Percentiles rank a stretch among this genome's conserved stretches.
These are phyloP conservation scores for Xylaria acuta DNA, from an alignment of 495 filamentous ascomycete species.

Conservation along the genomic window DNA sequence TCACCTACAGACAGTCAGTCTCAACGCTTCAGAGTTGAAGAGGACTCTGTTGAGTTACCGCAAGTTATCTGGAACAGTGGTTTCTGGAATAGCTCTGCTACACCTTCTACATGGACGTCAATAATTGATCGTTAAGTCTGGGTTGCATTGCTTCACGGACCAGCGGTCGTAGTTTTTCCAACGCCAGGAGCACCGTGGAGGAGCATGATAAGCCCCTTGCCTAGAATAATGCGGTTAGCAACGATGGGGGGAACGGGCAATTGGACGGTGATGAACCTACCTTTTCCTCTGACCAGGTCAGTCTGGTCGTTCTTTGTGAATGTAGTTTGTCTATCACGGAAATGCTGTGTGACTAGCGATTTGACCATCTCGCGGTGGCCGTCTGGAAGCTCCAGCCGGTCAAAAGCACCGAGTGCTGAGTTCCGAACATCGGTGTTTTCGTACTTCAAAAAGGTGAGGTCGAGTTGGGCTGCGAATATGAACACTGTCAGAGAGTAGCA, in stretches of 20 bases:
- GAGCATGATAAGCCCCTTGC: conserved; percentile 49
- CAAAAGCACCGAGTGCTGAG: conserved; percentile 39
- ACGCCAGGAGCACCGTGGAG: conserved; percentile 56
- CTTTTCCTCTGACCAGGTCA: conserved; percentile 52
- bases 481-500: background rate
- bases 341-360: conserved; percentile 49
- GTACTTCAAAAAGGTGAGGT: conserved; percentile 31
- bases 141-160: conserved; percentile 22
- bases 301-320: conserved; percentile 32
- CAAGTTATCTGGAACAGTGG: conserved; percentile 43
- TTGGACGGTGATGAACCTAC: conserved; percentile 25
- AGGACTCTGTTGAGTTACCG: conserved; percentile 23
- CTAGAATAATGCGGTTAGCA: conserved; percentile 15
- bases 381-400: conserved; percentile 43
- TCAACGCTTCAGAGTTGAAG: background rate
- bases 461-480: conserved; percentile 29
- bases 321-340: conserved; percentile 42
- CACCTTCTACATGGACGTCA: background rate
- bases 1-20: background rate
- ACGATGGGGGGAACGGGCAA: background rate
- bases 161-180: conserved; percentile 53
- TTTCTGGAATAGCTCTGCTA: background rate
- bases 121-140: background rate
- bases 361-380: conserved; percentile 45
- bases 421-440: conserved; percentile 14